Base-by-base conservation (phyloP, 306 rosid species). In the Vigna radiata region DNA sequence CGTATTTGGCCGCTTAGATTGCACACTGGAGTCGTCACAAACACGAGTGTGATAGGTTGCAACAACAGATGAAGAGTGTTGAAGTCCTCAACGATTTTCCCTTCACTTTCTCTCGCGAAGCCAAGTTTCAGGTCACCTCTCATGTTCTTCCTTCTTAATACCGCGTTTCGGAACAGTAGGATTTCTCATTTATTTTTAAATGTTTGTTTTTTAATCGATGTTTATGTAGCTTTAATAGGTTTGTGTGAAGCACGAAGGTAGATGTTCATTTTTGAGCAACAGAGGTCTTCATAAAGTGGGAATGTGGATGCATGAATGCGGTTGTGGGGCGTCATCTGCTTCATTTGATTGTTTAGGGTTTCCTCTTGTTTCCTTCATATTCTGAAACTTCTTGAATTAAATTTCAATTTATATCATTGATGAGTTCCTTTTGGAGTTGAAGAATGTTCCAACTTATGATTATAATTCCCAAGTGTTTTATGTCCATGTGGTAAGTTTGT, bases 261-360 rank as follows among this genome's bases (percentile, higher is more conserved):
- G 96, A 78, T 90, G 98, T 71, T 88, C 92, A 61, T 90, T 95
- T 83, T 80, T 95, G 79, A 85, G 82, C 78, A 89, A 86, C 83
- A 88, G 86, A 77, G 83, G 85, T 11, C 81, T 90, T 81, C 99
- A 95, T 84, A 83, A 46, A 78, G 75, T 56, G 41, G 97, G 97
- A 80, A 87, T 90, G 97, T 95, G 99, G 97, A 70, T 80, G 36
- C 81, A 56, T 36, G 98, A 95, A 82, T 95, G 98, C 73, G 46
- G 25, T 70, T 95, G 99, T 48, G 91, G 89, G 60, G 73, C 78
- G 56, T 76, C 86, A 5, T 85, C 74, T 83, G 27, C 88, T 83
- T 85, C 90, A 39, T 81, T 70, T 67, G 81, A 83, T 77, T 72
- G 69, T 73, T 69, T 80, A 88, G 89, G 96, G 90, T 85, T 77